phyloP scores from a whole-genome alignment of 164 flowering plant genomes.

The Warburgia ugandensis region DNA sequence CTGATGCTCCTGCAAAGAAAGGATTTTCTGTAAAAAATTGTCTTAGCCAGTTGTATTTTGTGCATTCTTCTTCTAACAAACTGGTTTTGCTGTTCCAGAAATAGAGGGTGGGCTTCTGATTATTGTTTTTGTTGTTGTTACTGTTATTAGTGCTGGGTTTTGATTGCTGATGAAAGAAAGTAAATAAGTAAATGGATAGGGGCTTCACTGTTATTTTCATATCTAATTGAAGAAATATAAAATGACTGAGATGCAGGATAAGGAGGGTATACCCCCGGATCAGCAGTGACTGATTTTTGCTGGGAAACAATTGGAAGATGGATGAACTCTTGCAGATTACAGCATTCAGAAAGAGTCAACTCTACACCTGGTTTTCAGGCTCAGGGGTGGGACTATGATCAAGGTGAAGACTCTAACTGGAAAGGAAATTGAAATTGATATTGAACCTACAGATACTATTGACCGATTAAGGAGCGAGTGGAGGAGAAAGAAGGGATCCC shows the following conservation, averaged over 20 bases:
- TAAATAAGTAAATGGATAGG: too few relatives aligned
- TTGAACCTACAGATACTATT: constrained; percentile 31
- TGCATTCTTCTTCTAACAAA: too few relatives aligned
- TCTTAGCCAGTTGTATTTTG: too few relatives aligned
- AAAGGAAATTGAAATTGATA: constrained; percentile 33
- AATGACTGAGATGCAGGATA: constrained; percentile 7
- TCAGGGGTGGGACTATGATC: constrained; percentile 36
- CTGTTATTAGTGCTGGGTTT: too few relatives aligned
- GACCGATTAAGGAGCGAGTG: constrained; percentile 34
- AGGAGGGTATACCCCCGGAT: constrained; percentile 17
- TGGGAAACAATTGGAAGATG: constrained; percentile 36
- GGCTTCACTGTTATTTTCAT: background rate
- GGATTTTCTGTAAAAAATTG: too few relatives aligned
- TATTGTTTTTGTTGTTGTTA: too few relatives aligned
- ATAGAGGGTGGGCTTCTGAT: too few relatives aligned
- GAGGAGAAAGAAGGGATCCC: constrained; percentile 42
- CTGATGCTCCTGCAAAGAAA: too few relatives aligned
- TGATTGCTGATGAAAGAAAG: too few relatives aligned
- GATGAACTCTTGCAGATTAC: constrained; percentile 35
- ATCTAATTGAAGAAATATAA: background rate
- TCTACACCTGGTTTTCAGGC: constrained; percentile 32
- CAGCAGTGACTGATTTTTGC: constrained; percentile 23
- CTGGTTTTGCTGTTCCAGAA: too few relatives aligned
- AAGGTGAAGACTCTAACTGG: constrained; percentile 36
- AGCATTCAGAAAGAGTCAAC: constrained; percentile 35